Evolutionary conservation across 495 filamentous ascomycete species (phyloP), one percentile per base, ranked within the genome.

Genomic region (Xylaria curta): DNA sequence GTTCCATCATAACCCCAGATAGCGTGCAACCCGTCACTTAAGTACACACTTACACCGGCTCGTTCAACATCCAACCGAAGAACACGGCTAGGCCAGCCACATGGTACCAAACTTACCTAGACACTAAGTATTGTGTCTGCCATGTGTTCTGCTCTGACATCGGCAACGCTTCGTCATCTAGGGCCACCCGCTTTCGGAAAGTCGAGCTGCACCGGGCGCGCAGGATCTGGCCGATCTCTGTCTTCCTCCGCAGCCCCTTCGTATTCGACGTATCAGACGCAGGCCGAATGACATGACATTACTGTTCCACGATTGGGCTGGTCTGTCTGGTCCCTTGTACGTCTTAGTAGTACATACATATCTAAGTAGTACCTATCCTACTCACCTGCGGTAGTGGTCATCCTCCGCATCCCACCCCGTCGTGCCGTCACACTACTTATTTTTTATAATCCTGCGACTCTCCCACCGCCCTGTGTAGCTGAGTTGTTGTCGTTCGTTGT

Each of bases 251-350:
- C 38, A 40, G 38, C 38, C 38, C 19, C 54, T 36, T 36, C 54
- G 26, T 59, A 59, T 15, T 49, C 69, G 76, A 76, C 76, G 76
- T 78, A 78, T 78, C 76, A 78, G 76, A 70, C 67, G 74, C 76
- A 70, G 61, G 68, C 36, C 70, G 76, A 74, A 73, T 76, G 61
- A 31, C 62, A 65, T 65, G 49, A 61, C 66, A 75, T 74, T 76
- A 78, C 69, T 58, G 44, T 69, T 42, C 72, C 67, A 60, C 71
- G 49, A 70, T 28, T 44, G 33, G 24, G 15, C 4, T 47, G 24
- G 2, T n/a, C 15, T 47, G 44, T n/a, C 13, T 19, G 44, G 44
- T 46, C 44, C 44, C 44, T 46, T 19, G 44, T 46, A 46, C 4
- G 13, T 44, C 42, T 44, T 44, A 17, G 42, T 44, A 46, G 3